Percentiles rank a stretch among this genome's conserved stretches.
These are phyloP conservation scores for Globisporangium apiculatum DNA, from an alignment of 352 stramenopile species.

Conservation along the genomic window DNA sequence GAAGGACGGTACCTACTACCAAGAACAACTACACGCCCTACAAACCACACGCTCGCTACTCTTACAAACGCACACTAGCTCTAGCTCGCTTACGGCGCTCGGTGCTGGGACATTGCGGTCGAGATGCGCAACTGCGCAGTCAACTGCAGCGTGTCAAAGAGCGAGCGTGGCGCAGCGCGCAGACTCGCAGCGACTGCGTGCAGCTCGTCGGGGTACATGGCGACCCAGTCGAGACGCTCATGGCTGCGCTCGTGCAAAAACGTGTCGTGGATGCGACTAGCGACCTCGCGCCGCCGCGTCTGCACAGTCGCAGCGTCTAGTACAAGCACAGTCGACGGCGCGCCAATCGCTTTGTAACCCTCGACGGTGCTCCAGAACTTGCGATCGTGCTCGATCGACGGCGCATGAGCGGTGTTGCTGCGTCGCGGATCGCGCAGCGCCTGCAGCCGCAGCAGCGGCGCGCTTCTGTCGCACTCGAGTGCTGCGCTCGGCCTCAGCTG, in stretches of 20 bases:
- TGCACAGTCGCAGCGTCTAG: constrained; percentile 28
- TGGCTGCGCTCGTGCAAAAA: constrained; percentile 23
- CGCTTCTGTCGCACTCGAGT: not conserved
- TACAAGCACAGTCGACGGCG: constrained; percentile 17
- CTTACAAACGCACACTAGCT: not conserved
- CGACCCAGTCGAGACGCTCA: constrained; percentile 29
- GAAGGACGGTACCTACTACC: not conserved
- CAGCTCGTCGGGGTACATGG: constrained; percentile 45
- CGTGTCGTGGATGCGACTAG: constrained; percentile 35
- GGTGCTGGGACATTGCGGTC: constrained; percentile 15
- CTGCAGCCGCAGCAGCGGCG: not conserved
- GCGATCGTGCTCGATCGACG: constrained; percentile 20
- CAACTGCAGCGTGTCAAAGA: constrained; percentile 55
- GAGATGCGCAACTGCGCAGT: constrained; percentile 46
- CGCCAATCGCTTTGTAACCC: constrained; percentile 43
- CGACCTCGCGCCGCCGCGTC: constrained; percentile 29
- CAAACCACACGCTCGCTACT: not conserved
- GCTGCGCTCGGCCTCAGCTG: too few relatives aligned
- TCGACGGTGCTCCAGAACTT: constrained; percentile 68
- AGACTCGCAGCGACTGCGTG: constrained; percentile 22
- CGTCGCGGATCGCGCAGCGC: not conserved
- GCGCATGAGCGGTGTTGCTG: not conserved
- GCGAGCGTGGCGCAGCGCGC: constrained; percentile 15
- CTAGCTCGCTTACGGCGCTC: constrained; percentile 1
- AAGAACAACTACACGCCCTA: not conserved